phyloP scores from a whole-genome alignment of 2,329 filamentous ascomycete genomes.

The Aulographum hederae region DNA sequence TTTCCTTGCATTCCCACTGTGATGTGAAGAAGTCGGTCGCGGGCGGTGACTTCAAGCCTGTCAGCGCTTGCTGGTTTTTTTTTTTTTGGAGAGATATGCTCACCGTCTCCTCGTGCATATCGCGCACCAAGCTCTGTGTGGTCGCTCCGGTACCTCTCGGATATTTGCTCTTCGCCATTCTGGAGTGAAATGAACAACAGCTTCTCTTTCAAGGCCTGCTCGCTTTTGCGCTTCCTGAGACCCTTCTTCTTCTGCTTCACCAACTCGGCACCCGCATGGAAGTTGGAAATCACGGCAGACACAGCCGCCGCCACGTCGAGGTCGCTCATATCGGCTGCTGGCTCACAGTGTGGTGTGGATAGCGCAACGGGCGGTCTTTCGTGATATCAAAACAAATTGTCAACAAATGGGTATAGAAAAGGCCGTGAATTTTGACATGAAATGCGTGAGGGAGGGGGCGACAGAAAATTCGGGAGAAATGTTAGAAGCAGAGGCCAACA shows the following conservation, averaged over 20 bases:
- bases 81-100: too few species aligned
- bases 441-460: too few species aligned
- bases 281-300: conserved; percentile 23
- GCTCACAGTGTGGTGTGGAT: too few species aligned
- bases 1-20: conserved; percentile 21
- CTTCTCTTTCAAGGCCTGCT: conserved; percentile 16
- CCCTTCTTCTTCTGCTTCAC: conserved; percentile 17
- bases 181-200: conserved; percentile 19
- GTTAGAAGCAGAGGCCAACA: too few species aligned
- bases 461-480: too few species aligned
- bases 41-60: conserved; percentile 16
- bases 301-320: conserved; percentile 21
- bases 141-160: conserved; percentile 14
- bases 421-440: too few species aligned
- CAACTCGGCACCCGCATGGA: conserved; percentile 22
- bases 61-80: too few species aligned
- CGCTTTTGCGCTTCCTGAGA: conserved; percentile 11
- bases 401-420: too few species aligned
- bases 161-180: conserved; percentile 17
- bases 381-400: too few species aligned
- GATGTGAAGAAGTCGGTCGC: conserved; percentile 18
- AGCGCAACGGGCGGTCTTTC: too few species aligned
- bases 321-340: too few species aligned
- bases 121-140: conserved; percentile 17
- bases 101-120: too few species aligned